Percentiles rank a stretch among this genome's conserved stretches.
These are phyloP conservation scores for Zea luxurians DNA, from an alignment of 176 grass and related monocot genomes.

Conservation along the genomic window DNA sequence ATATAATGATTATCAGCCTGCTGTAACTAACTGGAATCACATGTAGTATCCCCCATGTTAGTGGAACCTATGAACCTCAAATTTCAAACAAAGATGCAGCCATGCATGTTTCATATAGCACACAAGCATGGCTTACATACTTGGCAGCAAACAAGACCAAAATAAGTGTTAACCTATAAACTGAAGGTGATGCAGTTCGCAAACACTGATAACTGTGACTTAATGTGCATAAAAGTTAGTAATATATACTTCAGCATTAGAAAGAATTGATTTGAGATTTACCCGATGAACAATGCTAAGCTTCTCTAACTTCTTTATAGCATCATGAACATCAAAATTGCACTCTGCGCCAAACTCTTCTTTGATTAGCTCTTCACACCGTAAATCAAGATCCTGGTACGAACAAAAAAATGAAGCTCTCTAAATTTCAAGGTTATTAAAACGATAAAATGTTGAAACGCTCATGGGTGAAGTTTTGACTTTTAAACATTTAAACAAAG, in stretches of 20 bases:
- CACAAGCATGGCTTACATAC: background rate
- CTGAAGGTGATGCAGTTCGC: constrained; percentile 4
- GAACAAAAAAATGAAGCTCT: constrained; percentile 6
- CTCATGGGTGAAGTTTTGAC: too few relatives aligned
- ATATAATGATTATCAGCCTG: background rate
- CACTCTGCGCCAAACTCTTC: constrained; percentile 67
- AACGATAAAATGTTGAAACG: too few relatives aligned
- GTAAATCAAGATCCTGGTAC: constrained; percentile 71
- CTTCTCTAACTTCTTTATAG: constrained; percentile 84
- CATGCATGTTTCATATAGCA: constrained; percentile 7
- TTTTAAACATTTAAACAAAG: too few relatives aligned
- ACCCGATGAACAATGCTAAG: constrained; percentile 80
- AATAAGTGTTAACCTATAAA: background rate
- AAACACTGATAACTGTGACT: background rate
- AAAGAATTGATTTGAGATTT: constrained; percentile 27
- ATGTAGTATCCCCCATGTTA: background rate
- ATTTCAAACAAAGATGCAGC: background rate
- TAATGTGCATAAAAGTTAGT: background rate
- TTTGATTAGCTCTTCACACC: constrained; percentile 79
- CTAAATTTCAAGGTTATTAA: background rate
- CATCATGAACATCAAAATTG: constrained; percentile 88
- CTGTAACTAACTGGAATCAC: background rate
- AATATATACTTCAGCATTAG: constrained; percentile 2
- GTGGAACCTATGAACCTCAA: background rate
- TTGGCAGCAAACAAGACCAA: background rate